Evolutionary conservation across 169 alveolate genomes (phyloP).

Genomic region (Cyclospora cayetanensis): DNA sequence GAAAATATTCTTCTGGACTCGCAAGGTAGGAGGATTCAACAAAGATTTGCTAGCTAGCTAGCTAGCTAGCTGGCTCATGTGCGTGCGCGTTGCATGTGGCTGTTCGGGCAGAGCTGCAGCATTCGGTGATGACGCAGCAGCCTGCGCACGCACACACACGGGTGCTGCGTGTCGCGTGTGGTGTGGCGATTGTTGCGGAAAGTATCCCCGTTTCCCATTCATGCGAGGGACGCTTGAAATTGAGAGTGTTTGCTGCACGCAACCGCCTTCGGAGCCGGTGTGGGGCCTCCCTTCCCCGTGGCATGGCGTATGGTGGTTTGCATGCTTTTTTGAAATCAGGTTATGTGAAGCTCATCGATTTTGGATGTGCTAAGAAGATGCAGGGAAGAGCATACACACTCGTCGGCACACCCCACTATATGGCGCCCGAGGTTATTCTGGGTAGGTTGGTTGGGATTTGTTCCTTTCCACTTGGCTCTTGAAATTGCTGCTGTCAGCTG

Average conservation of each 20-base stretch:
- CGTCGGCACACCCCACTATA: conserved; percentile 94
- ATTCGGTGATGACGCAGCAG: too few relatives aligned
- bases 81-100: too few relatives aligned
- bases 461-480: conserved; percentile 81
- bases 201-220: too few relatives aligned
- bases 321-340: conserved; percentile 67
- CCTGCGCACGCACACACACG: too few relatives aligned
- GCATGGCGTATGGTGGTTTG: background rate
- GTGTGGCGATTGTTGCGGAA: too few relatives aligned
- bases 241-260: too few relatives aligned
- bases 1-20: conserved; percentile 96
- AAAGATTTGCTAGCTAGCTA: background rate
- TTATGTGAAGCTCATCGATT: conserved; percentile 95
- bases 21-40: conserved; percentile 82
- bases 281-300: too few relatives aligned
- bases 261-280: too few relatives aligned
- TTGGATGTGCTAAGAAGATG: conserved; percentile 96
- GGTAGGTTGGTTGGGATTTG: conserved; percentile 75
- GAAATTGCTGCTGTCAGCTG: conserved; percentile 96
- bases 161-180: too few relatives aligned
- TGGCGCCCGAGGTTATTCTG: conserved; percentile 95
- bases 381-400: conserved; percentile 93
- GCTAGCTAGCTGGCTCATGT: too few relatives aligned
- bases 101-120: too few relatives aligned
- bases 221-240: too few relatives aligned